Conservation (phyloP, 2,329 filamentous ascomycete species). For the Xylariaceae sp. region DNA sequence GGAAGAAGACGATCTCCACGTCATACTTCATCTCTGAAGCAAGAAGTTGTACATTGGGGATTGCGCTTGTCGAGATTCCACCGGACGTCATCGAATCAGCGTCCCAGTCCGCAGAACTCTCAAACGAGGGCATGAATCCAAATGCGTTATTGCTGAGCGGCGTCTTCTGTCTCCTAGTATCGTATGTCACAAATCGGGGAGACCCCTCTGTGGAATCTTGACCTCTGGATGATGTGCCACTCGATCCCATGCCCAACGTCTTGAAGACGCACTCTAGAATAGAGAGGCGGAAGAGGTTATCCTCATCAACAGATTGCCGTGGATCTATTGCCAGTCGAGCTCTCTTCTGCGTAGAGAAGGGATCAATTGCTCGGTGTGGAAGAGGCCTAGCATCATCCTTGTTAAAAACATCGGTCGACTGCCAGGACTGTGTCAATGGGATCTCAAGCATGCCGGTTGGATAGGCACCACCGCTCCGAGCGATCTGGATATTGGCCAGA, state of each 20-base stretch:
- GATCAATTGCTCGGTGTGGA: constrained; percentile 48
- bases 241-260: constrained; percentile 74
- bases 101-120: constrained; percentile 72
- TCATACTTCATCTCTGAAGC: constrained; percentile 83
- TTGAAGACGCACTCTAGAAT: constrained; percentile 96
- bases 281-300: constrained; percentile 80
- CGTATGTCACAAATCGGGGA: constrained; percentile 76
- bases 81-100: constrained; percentile 78
- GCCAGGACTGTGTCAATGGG: constrained; percentile 26
- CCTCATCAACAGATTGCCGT: constrained; percentile 81
- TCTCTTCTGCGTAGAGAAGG: constrained; percentile 49
- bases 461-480: constrained; percentile 52
- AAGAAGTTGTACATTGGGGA: constrained; percentile 60
- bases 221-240: constrained; percentile 59
- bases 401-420: constrained; percentile 30
- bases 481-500: constrained; percentile 68
- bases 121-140: constrained; percentile 82
- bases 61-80: constrained; percentile 54
- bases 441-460: constrained; percentile 30
- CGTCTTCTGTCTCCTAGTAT: constrained; percentile 73
- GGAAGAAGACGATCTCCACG: constrained; percentile 95
- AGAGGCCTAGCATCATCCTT: constrained; percentile 42
- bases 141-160: constrained; percentile 79
- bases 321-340: constrained; percentile 54
- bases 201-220: constrained; percentile 77